A percentile compares a stretch with the other conserved stretches of the same genome.
phyloP scores from a whole-genome alignment of 805 yeast genomes.

The Cyberlindnera maclurae region DNA sequence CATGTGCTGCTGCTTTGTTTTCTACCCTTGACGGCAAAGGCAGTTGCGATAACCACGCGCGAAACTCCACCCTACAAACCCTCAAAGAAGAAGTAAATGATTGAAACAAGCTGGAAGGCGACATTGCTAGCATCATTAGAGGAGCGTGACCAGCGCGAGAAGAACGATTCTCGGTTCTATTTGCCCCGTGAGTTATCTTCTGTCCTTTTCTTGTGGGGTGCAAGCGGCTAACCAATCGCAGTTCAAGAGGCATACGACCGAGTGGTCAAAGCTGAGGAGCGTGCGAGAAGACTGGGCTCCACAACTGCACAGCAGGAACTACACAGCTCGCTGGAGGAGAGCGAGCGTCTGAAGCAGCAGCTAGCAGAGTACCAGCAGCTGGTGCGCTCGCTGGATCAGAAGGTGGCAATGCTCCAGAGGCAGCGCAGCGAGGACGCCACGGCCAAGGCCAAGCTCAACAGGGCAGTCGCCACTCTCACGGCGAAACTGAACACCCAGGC shows the following conservation, averaged over 20 bases:
- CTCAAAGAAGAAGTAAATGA: not conserved
- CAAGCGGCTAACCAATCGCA: not conserved
- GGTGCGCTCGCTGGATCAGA: conserved; percentile 2
- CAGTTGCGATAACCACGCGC: no score
- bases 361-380: conserved; percentile 4
- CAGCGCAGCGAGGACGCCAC: conserved; percentile 19
- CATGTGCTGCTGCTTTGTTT: not conserved
- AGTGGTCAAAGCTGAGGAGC: conserved; percentile 13
- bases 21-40: not conserved
- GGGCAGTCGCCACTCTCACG: conserved; percentile 22
- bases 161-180: conserved; percentile 2
- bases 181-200: conserved; percentile 7
- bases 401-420: conserved; percentile 11
- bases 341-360: not conserved
- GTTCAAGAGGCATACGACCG: conserved; percentile 12
- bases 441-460: conserved; percentile 23
- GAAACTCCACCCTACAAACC: not conserved
- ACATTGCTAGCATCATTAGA: conserved; percentile 5
- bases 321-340: conserved; percentile 3
- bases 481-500: conserved; percentile 22
- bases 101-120: conserved; percentile 8
- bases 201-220: not conserved
- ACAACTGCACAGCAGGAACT: conserved; percentile 8
- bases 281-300: not conserved
- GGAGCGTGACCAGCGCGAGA: conserved; percentile 13